Evolutionary conservation across 1,284 basidiomycete species (phyloP).

Genomic region (Ganoderma meredithae): DNA sequence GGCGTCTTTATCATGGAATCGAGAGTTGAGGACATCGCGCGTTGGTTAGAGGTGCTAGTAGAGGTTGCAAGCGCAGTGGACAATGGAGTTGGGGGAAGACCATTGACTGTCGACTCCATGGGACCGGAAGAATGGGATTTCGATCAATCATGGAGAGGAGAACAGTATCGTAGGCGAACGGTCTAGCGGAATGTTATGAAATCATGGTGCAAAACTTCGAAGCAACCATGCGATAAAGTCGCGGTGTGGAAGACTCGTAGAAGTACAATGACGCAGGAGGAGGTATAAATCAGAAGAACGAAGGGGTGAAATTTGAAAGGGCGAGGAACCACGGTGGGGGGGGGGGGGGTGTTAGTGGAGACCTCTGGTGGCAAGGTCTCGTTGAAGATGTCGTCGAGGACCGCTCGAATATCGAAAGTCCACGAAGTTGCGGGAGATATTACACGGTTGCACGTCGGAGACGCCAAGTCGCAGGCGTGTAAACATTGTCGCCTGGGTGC

Average conservation of each 20-base stretch:
- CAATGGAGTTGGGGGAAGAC: not conserved
- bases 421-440: not conserved
- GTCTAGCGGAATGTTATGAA: not conserved
- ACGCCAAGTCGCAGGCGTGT: constrained; percentile 43
- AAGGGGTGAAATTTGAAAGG: not conserved
- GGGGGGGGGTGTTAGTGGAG: not conserved
- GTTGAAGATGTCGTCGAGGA: not conserved
- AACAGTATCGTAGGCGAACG: not conserved
- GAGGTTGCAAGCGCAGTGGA: not conserved
- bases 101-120: too few relatives aligned
- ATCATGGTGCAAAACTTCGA: not conserved
- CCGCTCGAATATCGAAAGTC: not conserved
- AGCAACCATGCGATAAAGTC: not conserved
- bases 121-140: too few relatives aligned
- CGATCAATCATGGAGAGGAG: too few relatives aligned
- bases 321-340: not conserved
- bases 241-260: not conserved
- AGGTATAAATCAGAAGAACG: not conserved
- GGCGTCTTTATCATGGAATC: constrained; percentile 27
- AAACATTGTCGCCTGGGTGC: constrained; percentile 50
- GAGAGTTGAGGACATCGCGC: constrained; percentile 58
- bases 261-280: not conserved
- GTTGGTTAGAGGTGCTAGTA: not conserved
- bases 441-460: not conserved
- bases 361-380: not conserved